These are phyloP conservation scores for Taphrina sp. DNA, from an alignment of 1,139 yeast species.

Conservation along the genomic window DNA sequence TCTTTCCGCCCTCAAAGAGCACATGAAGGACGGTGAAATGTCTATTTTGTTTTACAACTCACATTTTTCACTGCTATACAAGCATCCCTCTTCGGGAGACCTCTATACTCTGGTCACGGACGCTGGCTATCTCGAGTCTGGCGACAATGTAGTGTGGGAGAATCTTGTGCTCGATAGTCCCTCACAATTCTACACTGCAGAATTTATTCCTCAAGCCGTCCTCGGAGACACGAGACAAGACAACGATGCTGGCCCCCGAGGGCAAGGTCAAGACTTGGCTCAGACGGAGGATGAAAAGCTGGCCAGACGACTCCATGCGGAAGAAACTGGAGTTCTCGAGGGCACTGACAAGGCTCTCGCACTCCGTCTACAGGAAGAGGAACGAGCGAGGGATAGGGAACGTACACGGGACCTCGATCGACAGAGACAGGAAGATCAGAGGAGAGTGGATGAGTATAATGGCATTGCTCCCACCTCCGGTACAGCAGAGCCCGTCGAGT, in stretches of 20 bases:
- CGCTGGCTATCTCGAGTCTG: constrained; percentile 62
- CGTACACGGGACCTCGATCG: too few species aligned
- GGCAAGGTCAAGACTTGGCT: background rate
- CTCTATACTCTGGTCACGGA: constrained; percentile 72
- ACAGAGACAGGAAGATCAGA: too few species aligned
- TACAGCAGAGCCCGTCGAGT: too few species aligned
- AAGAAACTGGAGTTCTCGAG: background rate
- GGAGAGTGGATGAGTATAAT: background rate
- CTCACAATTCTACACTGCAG: constrained; percentile 56
- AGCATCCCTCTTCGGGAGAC: constrained; percentile 48
- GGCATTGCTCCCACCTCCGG: background rate
- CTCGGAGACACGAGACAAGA: background rate
- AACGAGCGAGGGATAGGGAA: background rate
- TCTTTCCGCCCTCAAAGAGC: constrained; percentile 47
- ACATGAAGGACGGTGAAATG: constrained; percentile 53
- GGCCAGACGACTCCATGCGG: background rate
- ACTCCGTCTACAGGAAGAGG: background rate
- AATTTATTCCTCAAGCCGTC: constrained; percentile 49
- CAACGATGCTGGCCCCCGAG: constrained; percentile 14
- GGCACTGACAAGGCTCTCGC: background rate
- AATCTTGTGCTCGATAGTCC: constrained; percentile 49
- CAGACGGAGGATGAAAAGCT: background rate
- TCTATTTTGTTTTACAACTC: constrained; percentile 78
- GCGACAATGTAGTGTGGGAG: constrained; percentile 63
- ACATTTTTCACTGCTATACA: constrained; percentile 73